These are phyloP conservation scores for Xylaria arbuscula DNA, from an alignment of 2,329 filamentous ascomycete species.

Conservation along the genomic window DNA sequence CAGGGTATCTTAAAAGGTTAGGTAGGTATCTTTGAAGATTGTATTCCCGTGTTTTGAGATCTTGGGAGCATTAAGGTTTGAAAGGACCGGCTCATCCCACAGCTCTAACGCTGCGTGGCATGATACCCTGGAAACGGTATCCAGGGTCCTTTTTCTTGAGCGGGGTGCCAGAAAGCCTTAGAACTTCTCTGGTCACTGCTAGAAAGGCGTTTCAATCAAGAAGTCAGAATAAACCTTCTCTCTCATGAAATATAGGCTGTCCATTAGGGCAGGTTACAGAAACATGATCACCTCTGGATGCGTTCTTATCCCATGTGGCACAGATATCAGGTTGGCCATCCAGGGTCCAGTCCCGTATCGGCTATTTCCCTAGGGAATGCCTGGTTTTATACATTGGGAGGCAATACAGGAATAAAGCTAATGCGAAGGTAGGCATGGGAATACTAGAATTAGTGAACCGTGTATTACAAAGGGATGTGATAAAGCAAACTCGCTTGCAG, in stretches of 20 bases:
- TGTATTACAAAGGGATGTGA: background rate
- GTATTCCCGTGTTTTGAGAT: conserved; percentile 8
- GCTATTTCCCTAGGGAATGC: too few relatives aligned
- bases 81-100: background rate
- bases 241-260: too few relatives aligned
- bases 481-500: background rate
- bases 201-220: background rate
- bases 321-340: too few relatives aligned
- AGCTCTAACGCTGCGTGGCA: background rate
- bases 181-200: background rate
- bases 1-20: too few relatives aligned
- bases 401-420: conserved; percentile 5
- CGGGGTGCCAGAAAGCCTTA: background rate
- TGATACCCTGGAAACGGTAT: background rate
- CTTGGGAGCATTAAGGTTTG: conserved; percentile 1
- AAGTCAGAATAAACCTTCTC: background rate
- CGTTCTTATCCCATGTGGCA: too few relatives aligned
- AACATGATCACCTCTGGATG: too few relatives aligned
- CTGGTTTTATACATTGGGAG: too few relatives aligned
- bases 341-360: too few relatives aligned
- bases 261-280: too few relatives aligned
- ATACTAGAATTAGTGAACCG: background rate
- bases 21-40: too few relatives aligned
- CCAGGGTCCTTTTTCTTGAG: background rate
- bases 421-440: background rate